Conservation (phyloP, 2,329 filamentous ascomycete genomes). For the Paracorniculantispora psalliotae region DNA sequence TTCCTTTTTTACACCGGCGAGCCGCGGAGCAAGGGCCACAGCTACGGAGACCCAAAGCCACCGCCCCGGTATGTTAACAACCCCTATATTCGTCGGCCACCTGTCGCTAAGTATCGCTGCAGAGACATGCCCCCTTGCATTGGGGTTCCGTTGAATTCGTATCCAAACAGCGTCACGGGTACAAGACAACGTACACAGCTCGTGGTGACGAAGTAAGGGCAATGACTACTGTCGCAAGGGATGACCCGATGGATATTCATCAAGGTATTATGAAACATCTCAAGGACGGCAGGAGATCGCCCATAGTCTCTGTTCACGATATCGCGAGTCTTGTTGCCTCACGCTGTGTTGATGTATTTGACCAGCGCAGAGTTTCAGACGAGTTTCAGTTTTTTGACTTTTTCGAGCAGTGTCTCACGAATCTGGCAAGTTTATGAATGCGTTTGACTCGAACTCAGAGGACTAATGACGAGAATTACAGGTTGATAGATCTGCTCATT, state of each 20-base stretch:
- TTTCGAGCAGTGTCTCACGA: conserved; percentile 12
- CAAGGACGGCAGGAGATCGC: not conserved
- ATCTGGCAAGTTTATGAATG: conserved; percentile 1
- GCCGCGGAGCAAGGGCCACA: not conserved
- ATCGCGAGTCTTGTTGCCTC: conserved; percentile 12
- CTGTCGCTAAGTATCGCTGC: not conserved
- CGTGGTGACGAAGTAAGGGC: no score
- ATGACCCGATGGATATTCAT: not conserved
- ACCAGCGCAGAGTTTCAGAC: conserved; percentile 4
- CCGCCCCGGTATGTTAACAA: not conserved
- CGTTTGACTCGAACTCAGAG: not conserved
- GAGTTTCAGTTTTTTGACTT: conserved; percentile 15
- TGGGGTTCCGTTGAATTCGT: not conserved
- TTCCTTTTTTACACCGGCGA: no score
- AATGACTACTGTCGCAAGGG: not conserved
- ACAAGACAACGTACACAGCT: not conserved
- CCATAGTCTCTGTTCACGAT: conserved; percentile 9
- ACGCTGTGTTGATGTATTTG: conserved; percentile 14
- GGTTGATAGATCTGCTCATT: not conserved
- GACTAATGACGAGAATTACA: not conserved
- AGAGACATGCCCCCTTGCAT: not conserved
- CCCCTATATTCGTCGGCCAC: not conserved
- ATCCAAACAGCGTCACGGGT: not conserved
- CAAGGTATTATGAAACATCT: not conserved
- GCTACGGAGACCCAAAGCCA: not conserved